phyloP scores from a whole-genome alignment of 169 alveolate species.

The Sarcocystis neurona region DNA sequence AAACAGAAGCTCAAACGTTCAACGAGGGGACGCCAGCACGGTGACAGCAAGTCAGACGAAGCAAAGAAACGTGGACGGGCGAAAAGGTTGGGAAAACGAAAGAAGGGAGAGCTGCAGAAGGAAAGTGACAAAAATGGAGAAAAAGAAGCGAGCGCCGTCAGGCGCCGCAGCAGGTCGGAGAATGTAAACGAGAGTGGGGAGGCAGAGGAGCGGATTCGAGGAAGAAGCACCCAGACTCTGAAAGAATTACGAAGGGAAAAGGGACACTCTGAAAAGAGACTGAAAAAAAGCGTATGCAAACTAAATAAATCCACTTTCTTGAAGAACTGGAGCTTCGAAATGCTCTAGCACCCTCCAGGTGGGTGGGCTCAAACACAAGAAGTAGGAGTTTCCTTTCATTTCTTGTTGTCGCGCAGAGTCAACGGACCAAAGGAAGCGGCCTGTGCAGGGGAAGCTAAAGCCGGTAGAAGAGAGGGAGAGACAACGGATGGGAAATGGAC shows the following conservation, averaged over 20 bases:
- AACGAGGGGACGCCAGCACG: not conserved
- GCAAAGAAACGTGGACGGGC: not conserved
- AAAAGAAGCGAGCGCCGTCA: too few species aligned
- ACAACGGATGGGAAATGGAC: not conserved
- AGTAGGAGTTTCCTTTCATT: too few species aligned
- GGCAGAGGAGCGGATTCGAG: not conserved
- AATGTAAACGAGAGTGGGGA: not conserved
- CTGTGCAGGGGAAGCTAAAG: not conserved
- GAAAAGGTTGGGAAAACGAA: too few species aligned
- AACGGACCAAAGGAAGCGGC: not conserved
- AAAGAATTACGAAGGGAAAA: not conserved
- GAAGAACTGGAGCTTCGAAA: not conserved
- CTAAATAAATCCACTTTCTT: not conserved
- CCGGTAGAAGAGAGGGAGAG: not conserved
- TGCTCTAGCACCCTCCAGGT: too few species aligned
- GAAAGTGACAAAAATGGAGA: not conserved
- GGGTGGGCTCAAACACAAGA: too few species aligned
- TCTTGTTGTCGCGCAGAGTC: too few species aligned
- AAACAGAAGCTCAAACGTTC: not conserved
- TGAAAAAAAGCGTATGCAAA: too few species aligned
- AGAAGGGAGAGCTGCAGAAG: not conserved
- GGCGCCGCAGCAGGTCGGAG: too few species aligned
- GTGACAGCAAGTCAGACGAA: not conserved
- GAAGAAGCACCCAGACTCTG: not conserved
- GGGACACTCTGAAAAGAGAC: not conserved